These are phyloP conservation scores for Styphnolobium japonicum DNA, from an alignment of 306 rosid genomes.

Conservation along the genomic window DNA sequence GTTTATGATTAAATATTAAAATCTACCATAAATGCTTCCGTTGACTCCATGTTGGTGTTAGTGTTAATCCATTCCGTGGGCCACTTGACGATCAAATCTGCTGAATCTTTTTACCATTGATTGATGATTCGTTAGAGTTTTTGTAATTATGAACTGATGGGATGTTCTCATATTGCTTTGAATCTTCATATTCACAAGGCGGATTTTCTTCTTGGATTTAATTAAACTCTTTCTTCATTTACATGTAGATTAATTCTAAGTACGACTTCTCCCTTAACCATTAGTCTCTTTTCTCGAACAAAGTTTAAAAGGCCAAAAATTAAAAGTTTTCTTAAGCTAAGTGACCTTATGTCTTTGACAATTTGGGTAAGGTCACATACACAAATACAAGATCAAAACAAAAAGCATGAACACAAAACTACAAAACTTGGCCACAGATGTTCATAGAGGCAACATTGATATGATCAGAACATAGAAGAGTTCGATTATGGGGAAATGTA, in stretches of 20 bases:
- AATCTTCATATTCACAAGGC: neutral
- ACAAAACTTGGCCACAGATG: constrained; percentile 30
- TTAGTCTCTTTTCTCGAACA: neutral
- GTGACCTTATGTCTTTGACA: neutral
- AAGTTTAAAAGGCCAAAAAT: neutral
- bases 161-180: neutral
- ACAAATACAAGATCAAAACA: constrained; percentile 22
- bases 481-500: neutral
- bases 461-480: neutral
- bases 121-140: neutral
- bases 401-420: constrained; percentile 24
- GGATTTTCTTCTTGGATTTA: neutral
- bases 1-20: too few species aligned
- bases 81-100: too few species aligned
- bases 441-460: constrained; percentile 16
- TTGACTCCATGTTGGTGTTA: too few species aligned
- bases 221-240: too few species aligned
- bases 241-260: neutral
- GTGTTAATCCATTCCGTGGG: too few species aligned
- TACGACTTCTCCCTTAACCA: neutral
- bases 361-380: constrained; percentile 14
- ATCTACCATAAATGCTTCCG: too few species aligned
- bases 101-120: too few species aligned
- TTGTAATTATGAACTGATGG: neutral
- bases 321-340: neutral